Evolutionary conservation across 176 grass and related monocot genomes (phyloP).

Genomic region (Tuctoria greenei): DNA sequence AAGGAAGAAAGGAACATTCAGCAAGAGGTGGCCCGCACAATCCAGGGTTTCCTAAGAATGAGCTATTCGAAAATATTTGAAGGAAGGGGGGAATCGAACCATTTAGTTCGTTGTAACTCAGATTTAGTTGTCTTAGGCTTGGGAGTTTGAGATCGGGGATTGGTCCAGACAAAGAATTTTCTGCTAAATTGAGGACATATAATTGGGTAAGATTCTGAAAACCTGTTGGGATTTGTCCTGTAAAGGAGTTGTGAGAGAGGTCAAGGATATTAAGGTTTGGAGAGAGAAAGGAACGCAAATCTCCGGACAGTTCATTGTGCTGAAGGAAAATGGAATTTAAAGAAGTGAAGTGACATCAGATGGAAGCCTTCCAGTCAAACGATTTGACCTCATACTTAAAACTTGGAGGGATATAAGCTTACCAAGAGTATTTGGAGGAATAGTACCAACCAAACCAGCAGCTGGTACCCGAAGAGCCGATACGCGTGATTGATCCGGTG

Average conservation of each 20-base stretch:
- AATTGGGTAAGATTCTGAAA: constrained; percentile 72
- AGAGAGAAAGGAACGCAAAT: constrained; percentile 62
- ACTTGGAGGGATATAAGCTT: constrained; percentile 68
- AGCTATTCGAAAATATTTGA: constrained; percentile 67
- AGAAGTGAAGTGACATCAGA: constrained; percentile 69
- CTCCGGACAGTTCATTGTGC: constrained; percentile 84
- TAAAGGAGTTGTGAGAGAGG: constrained; percentile 86
- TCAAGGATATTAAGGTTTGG: constrained; percentile 61
- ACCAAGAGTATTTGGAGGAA: constrained; percentile 79
- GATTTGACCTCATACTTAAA: constrained; percentile 91
- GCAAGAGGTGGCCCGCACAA: constrained; percentile 76
- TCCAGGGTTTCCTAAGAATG: constrained; percentile 74
- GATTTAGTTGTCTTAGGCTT: constrained; percentile 70
- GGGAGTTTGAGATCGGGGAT: constrained; percentile 72
- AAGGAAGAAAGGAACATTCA: constrained; percentile 59
- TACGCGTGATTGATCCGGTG: constrained; percentile 50
- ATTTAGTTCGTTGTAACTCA: constrained; percentile 74
- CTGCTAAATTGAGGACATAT: constrained; percentile 62
- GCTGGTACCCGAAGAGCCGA: constrained; percentile 72
- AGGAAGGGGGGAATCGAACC: constrained; percentile 75
- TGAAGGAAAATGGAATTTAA: constrained; percentile 80
- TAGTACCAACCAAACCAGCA: constrained; percentile 66
- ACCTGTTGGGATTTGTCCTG: constrained; percentile 60
- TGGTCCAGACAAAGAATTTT: constrained; percentile 71
- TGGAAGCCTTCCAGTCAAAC: constrained; percentile 65